Evolutionary conservation across 2,329 filamentous ascomycete species (phyloP).

Genomic region (Ophiocordyceps camponoti-leonardi): DNA sequence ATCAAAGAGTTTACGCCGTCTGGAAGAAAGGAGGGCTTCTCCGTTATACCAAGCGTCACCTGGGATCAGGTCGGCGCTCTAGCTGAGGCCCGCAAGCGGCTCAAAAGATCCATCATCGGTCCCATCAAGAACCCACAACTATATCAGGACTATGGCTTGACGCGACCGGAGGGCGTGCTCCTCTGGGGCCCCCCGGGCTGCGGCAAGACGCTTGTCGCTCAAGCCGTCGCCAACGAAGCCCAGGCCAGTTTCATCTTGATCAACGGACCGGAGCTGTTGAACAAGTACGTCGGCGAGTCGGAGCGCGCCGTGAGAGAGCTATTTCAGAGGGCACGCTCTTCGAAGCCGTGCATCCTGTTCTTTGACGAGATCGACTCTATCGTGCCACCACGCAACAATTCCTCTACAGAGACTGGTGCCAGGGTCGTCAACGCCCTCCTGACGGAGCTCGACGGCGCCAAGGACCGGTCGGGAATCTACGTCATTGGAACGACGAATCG

Average conservation of each 20-base stretch:
- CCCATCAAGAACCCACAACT: slow-evolving; percentile 70
- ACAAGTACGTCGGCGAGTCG: slow-evolving; percentile 95
- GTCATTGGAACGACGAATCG: slow-evolving; percentile 91
- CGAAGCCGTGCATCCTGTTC: slow-evolving; percentile 86
- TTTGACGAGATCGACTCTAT: slow-evolving; percentile 95
- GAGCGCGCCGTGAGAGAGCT: slow-evolving; percentile 86
- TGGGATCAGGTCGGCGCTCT: slow-evolving; percentile 89
- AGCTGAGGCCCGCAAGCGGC: slow-evolving; percentile 57
- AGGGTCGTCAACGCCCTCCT: slow-evolving; percentile 90
- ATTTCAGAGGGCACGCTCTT: slow-evolving; percentile 73
- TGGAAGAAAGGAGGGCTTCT: slow-evolving; percentile 80
- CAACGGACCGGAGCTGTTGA: slow-evolving; percentile 88
- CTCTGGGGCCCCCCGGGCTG: slow-evolving; percentile 96
- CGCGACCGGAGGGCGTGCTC: slow-evolving; percentile 68
- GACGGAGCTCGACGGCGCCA: slow-evolving; percentile 81
- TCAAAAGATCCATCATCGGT: slow-evolving; percentile 73
- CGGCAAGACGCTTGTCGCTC: slow-evolving; percentile 89
- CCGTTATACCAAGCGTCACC: slow-evolving; percentile 80
- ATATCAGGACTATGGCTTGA: slow-evolving; percentile 63
- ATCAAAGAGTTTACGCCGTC: slow-evolving; percentile 45
- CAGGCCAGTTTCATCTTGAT: slow-evolving; percentile 97
- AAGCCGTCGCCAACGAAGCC: slow-evolving; percentile 88
- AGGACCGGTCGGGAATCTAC: slow-evolving; percentile 68
- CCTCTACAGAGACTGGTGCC: slow-evolving; percentile 64
- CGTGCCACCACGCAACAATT: slow-evolving; percentile 66